phyloP scores from a whole-genome alignment of 2,329 filamentous ascomycete species.

The Fusarium clavum region DNA sequence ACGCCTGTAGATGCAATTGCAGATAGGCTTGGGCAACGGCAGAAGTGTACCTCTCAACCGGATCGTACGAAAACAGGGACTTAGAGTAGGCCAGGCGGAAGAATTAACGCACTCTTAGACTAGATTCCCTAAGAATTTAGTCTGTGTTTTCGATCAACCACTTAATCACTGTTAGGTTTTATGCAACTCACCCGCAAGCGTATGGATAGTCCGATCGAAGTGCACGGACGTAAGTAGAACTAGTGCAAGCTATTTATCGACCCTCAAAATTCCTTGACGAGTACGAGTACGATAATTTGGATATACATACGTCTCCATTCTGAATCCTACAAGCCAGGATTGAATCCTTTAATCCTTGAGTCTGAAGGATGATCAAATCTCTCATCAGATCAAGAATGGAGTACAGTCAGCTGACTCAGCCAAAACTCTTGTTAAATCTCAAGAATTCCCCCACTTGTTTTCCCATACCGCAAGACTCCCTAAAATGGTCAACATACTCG shows the following conservation, averaged over 20 bases:
- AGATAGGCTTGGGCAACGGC: no score
- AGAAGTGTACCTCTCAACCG: no score
- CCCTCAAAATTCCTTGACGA: neutral
- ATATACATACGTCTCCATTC: neutral
- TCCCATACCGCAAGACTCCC: fast-evolving
- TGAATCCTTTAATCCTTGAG: neutral
- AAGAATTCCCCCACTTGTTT: neutral
- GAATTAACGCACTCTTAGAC: no score
- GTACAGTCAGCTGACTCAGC: neutral
- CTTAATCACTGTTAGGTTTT: no score
- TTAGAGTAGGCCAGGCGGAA: no score
- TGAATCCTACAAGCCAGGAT: neutral
- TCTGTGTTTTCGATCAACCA: no score
- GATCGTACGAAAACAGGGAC: no score
- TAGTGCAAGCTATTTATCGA: neutral
- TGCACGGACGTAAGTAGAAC: neutral
- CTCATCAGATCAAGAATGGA: neutral
- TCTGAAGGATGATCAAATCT: neutral
- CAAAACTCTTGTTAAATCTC: neutral
- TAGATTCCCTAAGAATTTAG: no score
- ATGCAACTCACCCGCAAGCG: neutral
- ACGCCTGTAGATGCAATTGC: fast-evolving
- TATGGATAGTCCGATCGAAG: fast-evolving
- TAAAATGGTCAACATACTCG: slow-evolving; percentile 17
- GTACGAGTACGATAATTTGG: neutral